Evolutionary conservation across 306 rosid genomes (phyloP).

Genomic region (Vicia faba): DNA sequence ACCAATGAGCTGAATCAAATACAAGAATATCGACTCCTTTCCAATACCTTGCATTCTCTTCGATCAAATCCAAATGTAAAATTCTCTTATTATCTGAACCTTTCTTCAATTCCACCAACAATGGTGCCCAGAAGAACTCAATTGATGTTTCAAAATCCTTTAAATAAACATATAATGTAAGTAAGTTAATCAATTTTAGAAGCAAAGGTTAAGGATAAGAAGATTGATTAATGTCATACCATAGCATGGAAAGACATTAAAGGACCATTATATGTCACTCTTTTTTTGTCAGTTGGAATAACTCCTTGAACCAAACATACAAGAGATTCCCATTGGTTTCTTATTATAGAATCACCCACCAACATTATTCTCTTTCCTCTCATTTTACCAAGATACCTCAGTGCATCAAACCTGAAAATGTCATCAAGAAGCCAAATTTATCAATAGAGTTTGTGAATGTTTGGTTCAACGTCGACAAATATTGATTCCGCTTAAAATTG

Average conservation of each 20-base stretch:
- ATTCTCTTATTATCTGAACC: constrained; percentile 68
- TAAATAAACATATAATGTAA: constrained; percentile 14
- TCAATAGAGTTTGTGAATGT: neutral
- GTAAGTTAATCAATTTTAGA: constrained; percentile 22
- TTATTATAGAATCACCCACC: constrained; percentile 97
- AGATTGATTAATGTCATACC: constrained; percentile 47
- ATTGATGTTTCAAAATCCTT: constrained; percentile 89
- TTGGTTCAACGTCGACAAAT: neutral
- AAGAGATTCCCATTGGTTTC: constrained; percentile 99
- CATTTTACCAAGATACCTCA: constrained; percentile 81
- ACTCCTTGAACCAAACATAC: constrained; percentile 94
- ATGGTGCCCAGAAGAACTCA: constrained; percentile 93
- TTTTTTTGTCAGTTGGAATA: constrained; percentile 71
- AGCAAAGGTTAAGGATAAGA: constrained; percentile 24
- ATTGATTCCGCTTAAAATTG: too few species aligned
- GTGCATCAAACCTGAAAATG: constrained; percentile 79
- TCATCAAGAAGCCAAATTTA: constrained; percentile 30
- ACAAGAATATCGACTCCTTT: constrained; percentile 85
- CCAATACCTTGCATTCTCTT: constrained; percentile 94
- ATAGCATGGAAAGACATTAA: constrained; percentile 89
- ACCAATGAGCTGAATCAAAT: constrained; percentile 99
- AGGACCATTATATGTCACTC: constrained; percentile 76
- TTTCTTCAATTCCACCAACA: constrained; percentile 77
- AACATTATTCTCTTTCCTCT: constrained; percentile 86
- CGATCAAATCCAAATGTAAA: constrained; percentile 83